Evolutionary conservation across 2,329 filamentous ascomycete genomes (phyloP), one percentile per base, ranked within the genome.

Genomic region (Scedosporium apiospermum): DNA sequence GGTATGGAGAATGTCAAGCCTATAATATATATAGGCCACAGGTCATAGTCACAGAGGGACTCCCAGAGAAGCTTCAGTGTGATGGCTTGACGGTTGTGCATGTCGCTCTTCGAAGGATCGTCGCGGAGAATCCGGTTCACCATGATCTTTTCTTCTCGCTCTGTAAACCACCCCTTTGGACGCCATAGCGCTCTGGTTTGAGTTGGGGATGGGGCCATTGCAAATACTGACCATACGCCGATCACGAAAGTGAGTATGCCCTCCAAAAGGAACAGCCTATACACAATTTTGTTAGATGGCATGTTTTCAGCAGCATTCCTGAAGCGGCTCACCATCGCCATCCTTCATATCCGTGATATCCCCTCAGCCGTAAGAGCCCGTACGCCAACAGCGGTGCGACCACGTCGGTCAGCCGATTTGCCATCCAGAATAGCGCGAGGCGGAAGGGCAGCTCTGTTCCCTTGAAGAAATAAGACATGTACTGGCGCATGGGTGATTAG

Each of bases 71-170:
- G 69, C 12, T 70, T 72, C 1, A 75, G 72, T 0, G 79, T 81
- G 30, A 84, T 76, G 0, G 77, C 76, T 67, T 83, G 75, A 3
- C 81, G 78, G 64, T 83, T 84, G 67, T 82, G 78, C 77, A 84
- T 82, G 62, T 80, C 78, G 53, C 78, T 76, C 67, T 82, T 82
- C 4, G 76, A 77, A 1, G 82, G 82, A 63, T 58, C 83, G 60
- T 86, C 83, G 1, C 83, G 78, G 2, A 76, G 71, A 10, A 81
- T 75, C 0, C 82, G 73, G 65, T 84, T 86, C 23, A 86, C 80
- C 58, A 85, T 77, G 57, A 86, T 85, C 65, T 77, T 77, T 65
- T 86, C 81, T 65, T 85, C 83, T 2, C 77, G 75, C 58, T 83
- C 79, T 2, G 70, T 80, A 69, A 85, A 86, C 79, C 82, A 86